These are phyloP conservation scores for Calonectria pseudoturangicola DNA, from an alignment of 2,329 filamentous ascomycete genomes.

Conservation along the genomic window DNA sequence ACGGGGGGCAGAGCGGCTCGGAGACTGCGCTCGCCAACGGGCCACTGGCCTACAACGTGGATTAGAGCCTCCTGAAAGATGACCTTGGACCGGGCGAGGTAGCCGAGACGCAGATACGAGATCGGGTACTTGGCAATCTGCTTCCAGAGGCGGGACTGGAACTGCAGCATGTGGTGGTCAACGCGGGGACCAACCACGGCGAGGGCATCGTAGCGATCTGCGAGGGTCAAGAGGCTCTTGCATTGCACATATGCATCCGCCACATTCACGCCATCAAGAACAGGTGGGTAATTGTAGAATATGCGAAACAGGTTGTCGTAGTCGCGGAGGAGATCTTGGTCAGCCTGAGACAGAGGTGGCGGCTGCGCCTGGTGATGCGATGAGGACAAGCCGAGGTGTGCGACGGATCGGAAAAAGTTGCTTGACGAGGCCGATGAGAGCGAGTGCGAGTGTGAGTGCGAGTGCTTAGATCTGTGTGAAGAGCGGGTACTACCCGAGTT, in stretches of 20 bases:
- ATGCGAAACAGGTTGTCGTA: slow-evolving; percentile 97
- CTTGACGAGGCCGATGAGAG: slow-evolving; percentile 68
- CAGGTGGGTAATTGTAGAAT: slow-evolving; percentile 94
- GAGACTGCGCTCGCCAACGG: slow-evolving; percentile 84
- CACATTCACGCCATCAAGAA: slow-evolving; percentile 90
- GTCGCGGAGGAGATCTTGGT: slow-evolving; percentile 88
- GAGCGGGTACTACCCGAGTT: slow-evolving; percentile 66
- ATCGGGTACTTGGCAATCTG: slow-evolving; percentile 98
- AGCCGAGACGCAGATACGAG: slow-evolving; percentile 92
- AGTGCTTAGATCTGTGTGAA: slow-evolving; percentile 57
- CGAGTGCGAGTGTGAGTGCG: slow-evolving; percentile 65
- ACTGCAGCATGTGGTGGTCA: slow-evolving; percentile 94
- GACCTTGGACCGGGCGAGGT: slow-evolving; percentile 87
- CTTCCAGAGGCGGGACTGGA: slow-evolving; percentile 93
- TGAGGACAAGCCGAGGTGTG: slow-evolving; percentile 79
- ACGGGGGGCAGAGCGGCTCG: slow-evolving; percentile 82
- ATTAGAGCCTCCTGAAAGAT: slow-evolving; percentile 92
- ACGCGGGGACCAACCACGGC: slow-evolving; percentile 91
- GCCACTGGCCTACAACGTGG: slow-evolving; percentile 97
- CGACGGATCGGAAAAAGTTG: slow-evolving; percentile 89
- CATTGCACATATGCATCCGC: slow-evolving; percentile 95
- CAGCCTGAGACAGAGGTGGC: slow-evolving; percentile 72
- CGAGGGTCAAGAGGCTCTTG: slow-evolving; percentile 89
- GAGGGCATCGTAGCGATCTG: slow-evolving; percentile 96
- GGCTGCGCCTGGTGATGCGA: slow-evolving; percentile 64